phyloP scores from a whole-genome alignment of 2,329 filamentous ascomycete genomes.

The Stemphylium lycopersici region DNA sequence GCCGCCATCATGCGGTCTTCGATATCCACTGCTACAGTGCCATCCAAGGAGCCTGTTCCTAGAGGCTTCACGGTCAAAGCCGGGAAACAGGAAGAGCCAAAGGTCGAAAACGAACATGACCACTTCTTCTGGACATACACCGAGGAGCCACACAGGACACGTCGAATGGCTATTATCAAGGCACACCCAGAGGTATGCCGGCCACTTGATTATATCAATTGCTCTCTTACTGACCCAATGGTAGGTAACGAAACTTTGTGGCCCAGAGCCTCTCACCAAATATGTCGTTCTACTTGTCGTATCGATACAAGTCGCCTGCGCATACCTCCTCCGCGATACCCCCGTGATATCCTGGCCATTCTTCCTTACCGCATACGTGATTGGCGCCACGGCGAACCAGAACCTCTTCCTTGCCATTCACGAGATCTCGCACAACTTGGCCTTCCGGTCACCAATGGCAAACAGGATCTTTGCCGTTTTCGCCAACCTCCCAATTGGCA shows the following conservation, averaged over 20 bases:
- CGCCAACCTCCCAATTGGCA: constrained; percentile 92
- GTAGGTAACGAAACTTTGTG: constrained; percentile 94
- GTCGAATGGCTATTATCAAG: constrained; percentile 94
- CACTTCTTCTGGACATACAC: constrained; percentile 99
- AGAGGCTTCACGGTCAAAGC: constrained; percentile 32
- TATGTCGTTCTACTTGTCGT: constrained; percentile 88
- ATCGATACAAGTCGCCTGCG: constrained; percentile 76
- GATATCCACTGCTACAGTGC: constrained; percentile 43
- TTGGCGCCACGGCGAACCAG: constrained; percentile 96
- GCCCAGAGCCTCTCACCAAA: constrained; percentile 93
- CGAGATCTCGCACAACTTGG: constrained; percentile 97
- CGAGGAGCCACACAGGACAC: constrained; percentile 92
- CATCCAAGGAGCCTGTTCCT: constrained; percentile 30
- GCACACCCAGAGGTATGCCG: constrained; percentile 86
- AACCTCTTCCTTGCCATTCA: constrained; percentile 98
- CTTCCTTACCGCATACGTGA: constrained; percentile 84
- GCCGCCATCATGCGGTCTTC: constrained; percentile 44
- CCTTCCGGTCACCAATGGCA: constrained; percentile 78
- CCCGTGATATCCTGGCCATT: constrained; percentile 83
- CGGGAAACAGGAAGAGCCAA: constrained; percentile 20
- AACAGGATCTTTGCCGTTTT: constrained; percentile 90
- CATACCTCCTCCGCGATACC: constrained; percentile 76
- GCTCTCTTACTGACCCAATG: background rate
- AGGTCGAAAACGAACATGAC: constrained; percentile 47
- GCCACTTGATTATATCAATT: background rate